These are phyloP conservation scores for Botryobasidium botryosum DNA, from an alignment of 768 basidiomycete species.

Conservation along the genomic window DNA sequence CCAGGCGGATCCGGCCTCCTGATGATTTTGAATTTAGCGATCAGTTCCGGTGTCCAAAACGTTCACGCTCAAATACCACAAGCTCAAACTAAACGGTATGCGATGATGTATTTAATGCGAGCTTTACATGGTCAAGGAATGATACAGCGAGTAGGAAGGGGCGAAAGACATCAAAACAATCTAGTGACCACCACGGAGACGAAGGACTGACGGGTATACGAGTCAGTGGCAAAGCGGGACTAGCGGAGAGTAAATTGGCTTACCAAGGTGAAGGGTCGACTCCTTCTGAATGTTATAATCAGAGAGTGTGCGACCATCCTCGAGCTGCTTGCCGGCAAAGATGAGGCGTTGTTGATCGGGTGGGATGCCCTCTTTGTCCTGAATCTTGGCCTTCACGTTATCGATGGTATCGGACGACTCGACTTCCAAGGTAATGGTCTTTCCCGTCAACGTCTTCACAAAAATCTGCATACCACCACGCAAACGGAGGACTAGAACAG, in stretches of 20 bases:
- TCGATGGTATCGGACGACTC: constrained; percentile 32
- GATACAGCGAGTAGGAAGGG: too few species aligned
- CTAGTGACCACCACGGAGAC: constrained; percentile 10
- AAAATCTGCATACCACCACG: constrained; percentile 17
- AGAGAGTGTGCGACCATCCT: constrained; percentile 25
- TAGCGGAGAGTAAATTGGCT: too few species aligned
- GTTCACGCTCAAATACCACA: too few species aligned
- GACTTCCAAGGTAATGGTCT: constrained; percentile 36
- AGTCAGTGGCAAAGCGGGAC: too few species aligned
- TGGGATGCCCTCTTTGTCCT: constrained; percentile 62
- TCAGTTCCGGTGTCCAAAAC: too few species aligned
- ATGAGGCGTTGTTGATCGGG: constrained; percentile 31
- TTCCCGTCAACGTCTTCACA: constrained; percentile 17
- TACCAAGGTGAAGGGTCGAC: constrained; percentile 10
- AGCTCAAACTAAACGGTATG: too few species aligned
- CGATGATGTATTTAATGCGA: too few species aligned
- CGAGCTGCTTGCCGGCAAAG: constrained; percentile 33
- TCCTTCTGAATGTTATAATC: constrained; percentile 16
- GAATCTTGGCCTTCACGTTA: constrained; percentile 96
- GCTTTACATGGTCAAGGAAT: too few species aligned
- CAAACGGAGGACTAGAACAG: constrained; percentile 26
- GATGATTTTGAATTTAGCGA: too few species aligned
- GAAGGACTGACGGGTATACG: too few species aligned
- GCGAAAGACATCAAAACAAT: too few species aligned
- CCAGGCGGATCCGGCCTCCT: too few species aligned